phyloP scores from a whole-genome alignment of 2,329 filamentous ascomycete species.

The Decorospora gaudefroyi region DNA sequence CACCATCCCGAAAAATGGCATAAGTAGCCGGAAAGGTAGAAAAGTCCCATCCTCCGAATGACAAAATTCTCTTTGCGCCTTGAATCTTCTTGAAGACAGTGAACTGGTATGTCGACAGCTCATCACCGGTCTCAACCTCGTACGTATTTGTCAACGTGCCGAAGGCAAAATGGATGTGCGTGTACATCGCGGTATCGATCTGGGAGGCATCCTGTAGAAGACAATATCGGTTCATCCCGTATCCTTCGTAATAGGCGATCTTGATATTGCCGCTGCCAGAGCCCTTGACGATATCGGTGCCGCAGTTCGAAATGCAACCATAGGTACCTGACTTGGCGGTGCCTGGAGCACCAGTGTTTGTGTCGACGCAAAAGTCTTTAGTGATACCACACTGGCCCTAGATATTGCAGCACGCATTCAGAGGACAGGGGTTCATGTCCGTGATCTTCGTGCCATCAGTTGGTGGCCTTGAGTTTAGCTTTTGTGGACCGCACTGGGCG shows the following conservation, averaged over 20 bases:
- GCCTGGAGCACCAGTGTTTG: constrained; percentile 1
- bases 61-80: constrained; percentile 51
- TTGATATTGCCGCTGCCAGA: neutral
- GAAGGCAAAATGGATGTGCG: neutral
- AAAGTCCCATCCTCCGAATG: constrained; percentile 54
- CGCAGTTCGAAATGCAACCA: constrained; percentile 3
- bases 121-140: neutral
- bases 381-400: constrained; percentile 2
- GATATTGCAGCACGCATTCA: neutral
- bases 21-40: constrained; percentile 48
- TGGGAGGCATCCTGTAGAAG: neutral
- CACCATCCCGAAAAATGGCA: constrained; percentile 46
- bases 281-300: constrained; percentile 1
- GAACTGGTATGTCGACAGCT: neutral
- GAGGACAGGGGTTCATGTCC: constrained; percentile 1
- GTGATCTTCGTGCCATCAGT: neutral
- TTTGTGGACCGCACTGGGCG: constrained; percentile 1
- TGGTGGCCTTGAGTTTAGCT: neutral
- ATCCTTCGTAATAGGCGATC: neutral
- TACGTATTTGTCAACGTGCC: neutral
- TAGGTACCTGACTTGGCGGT: neutral
- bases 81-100: neutral
- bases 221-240: neutral
- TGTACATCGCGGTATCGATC: neutral
- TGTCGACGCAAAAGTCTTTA: neutral